Conservation (phyloP, 2,329 filamentous ascomycete species). For the Coniella vitis region DNA sequence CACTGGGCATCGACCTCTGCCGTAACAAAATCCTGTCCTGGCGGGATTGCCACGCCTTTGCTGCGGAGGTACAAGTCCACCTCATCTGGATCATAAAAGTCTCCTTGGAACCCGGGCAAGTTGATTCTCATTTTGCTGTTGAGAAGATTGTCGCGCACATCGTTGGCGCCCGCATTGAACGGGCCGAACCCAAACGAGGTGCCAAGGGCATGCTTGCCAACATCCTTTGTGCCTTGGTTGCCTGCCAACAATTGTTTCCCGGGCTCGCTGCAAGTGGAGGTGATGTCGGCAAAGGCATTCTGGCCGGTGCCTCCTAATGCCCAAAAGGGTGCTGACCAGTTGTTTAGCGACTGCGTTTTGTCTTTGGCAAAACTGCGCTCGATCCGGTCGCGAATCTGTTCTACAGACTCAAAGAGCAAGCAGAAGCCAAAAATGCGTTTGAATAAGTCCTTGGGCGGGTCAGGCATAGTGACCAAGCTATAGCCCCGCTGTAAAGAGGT, state of each 20-base stretch:
- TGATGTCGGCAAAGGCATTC: neutral
- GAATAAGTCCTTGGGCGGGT: conserved; percentile 9
- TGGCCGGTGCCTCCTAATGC: conserved; percentile 12
- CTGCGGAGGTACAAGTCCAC: conserved; percentile 66
- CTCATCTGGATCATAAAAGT: conserved; percentile 72
- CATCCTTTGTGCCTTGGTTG: conserved; percentile 29
- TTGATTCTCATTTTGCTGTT: conserved; percentile 43
- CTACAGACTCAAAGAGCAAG: conserved; percentile 15
- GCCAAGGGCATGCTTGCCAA: conserved; percentile 21
- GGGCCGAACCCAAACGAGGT: conserved; percentile 41
- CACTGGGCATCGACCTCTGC: conserved; percentile 45
- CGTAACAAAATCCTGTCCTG: conserved; percentile 52
- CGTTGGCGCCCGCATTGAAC: conserved; percentile 33
- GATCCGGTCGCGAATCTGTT: conserved; percentile 13
- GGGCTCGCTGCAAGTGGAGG: neutral
- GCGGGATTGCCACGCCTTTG: conserved; percentile 56
- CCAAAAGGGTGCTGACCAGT: conserved; percentile 15
- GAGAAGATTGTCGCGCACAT: conserved; percentile 36
- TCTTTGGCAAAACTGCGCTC: neutral
- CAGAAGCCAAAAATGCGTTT: conserved; percentile 15
- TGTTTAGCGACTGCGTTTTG: conserved; percentile 7
- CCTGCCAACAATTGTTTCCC: conserved; percentile 23
- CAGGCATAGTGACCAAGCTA: conserved; percentile 41
- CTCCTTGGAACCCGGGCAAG: conserved; percentile 59
- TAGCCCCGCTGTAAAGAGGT: conserved; percentile 57